A percentile compares a stretch with the other conserved stretches of the same genome.
Conservation (phyloP, 176 grass and related monocot genomes). For the Phoenix roebelenii region DNA sequence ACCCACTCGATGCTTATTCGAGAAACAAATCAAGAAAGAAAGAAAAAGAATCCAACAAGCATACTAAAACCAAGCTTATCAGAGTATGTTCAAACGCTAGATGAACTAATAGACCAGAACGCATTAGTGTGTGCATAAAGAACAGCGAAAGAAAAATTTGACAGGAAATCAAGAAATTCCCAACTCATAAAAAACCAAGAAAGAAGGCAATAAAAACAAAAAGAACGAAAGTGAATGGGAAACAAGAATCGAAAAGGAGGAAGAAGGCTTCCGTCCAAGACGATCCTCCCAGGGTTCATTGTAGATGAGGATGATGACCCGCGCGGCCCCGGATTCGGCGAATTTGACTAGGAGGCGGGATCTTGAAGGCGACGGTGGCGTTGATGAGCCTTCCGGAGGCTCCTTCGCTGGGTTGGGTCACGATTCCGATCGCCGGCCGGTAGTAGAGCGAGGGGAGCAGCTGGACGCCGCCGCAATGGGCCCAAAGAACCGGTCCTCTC, state of each 20-base stretch:
- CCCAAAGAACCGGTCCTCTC: constrained; percentile 2
- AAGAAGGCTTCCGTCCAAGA: constrained; percentile 32
- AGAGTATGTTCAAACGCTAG: no score
- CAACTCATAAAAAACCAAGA: no score
- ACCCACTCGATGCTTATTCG: no score
- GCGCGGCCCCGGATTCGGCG: constrained; percentile 63
- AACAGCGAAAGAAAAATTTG: no score
- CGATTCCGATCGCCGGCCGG: constrained; percentile 79
- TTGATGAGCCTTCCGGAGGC: constrained; percentile 45
- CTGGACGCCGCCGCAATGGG: not conserved
- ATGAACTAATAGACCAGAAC: no score
- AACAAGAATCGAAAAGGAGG: not conserved
- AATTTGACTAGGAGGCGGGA: constrained; percentile 66
- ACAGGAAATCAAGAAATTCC: no score
- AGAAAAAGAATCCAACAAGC: no score
- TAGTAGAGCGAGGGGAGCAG: constrained; percentile 41
- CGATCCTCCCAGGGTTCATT: constrained; percentile 67
- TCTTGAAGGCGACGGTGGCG: constrained; percentile 35
- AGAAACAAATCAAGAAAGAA: no score
- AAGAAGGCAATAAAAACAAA: no score
- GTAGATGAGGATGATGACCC: constrained; percentile 75
- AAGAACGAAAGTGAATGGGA: not conserved
- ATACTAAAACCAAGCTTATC: no score
- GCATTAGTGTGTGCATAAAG: no score
- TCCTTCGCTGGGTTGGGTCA: constrained; percentile 72